Conservation (phyloP, 2,329 filamentous ascomycete genomes). For the Colletotrichum brevisporum region DNA sequence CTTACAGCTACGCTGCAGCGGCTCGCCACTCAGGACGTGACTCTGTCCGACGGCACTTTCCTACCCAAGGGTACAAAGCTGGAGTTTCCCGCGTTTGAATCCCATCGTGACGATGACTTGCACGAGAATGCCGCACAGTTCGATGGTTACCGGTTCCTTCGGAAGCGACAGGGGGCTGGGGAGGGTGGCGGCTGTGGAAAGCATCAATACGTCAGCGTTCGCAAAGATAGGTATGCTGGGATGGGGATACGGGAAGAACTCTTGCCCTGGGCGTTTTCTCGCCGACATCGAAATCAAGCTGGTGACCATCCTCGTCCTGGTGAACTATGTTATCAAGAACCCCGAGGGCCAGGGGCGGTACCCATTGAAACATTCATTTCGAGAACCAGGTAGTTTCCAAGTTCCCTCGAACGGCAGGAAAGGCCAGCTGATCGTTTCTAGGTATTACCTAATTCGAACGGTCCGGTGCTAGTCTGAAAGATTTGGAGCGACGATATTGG, state of each 20-base stretch:
- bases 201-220: slow-evolving; percentile 7
- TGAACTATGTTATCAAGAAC: slow-evolving; percentile 3
- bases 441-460: background rate
- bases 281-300: slow-evolving; percentile 11
- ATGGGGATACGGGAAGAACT: slow-evolving; percentile 9
- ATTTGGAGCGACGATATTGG: no score
- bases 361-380: background rate
- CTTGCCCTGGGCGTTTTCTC: background rate
- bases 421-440: background rate
- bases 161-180: background rate
- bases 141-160: background rate
- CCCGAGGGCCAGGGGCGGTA: background rate
- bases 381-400: background rate
- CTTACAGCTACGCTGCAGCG: background rate
- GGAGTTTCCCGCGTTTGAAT: slow-evolving; percentile 44
- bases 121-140: slow-evolving; percentile 66
- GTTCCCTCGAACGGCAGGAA: background rate
- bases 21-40: background rate
- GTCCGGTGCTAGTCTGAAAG: no score
- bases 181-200: background rate
- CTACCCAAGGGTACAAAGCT: slow-evolving; percentile 4
- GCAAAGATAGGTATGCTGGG: slow-evolving; percentile 7
- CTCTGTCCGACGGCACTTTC: slow-evolving; percentile 4
- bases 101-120: slow-evolving; percentile 75
- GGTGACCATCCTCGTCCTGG: background rate